phyloP scores from a whole-genome alignment of 2,329 filamentous ascomycete genomes.

The Calonectria pteridis region DNA sequence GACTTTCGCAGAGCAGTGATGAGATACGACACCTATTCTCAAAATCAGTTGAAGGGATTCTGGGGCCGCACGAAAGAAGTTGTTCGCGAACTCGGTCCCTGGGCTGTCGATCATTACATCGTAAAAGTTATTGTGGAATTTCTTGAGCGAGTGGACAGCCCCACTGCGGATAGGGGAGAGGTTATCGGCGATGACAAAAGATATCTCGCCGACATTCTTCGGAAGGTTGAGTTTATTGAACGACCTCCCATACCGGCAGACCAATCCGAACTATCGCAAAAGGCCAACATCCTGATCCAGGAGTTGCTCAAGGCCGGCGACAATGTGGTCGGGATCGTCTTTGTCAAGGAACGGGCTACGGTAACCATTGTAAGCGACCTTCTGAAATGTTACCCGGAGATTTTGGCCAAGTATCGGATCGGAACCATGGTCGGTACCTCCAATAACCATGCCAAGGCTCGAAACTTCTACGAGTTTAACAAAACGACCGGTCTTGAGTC shows the following conservation, averaged over 20 bases:
- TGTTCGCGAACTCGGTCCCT: constrained; percentile 70
- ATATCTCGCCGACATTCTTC: constrained; percentile 66
- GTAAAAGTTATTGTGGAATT: constrained; percentile 57
- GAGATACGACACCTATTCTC: constrained; percentile 64
- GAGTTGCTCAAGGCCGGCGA: constrained; percentile 60
- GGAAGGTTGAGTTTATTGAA: constrained; percentile 36
- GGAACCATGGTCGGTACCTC: constrained; percentile 70
- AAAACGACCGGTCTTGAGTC: constrained; percentile 49
- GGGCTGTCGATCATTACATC: constrained; percentile 78
- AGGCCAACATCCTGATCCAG: constrained; percentile 66
- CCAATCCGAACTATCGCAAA: constrained; percentile 63
- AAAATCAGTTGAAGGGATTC: constrained; percentile 69
- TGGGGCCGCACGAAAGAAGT: constrained; percentile 64
- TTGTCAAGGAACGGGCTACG: constrained; percentile 73
- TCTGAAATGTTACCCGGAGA: constrained; percentile 63
- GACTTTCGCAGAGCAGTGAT: constrained; percentile 54
- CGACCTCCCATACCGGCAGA: constrained; percentile 22
- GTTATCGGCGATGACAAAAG: constrained; percentile 64
- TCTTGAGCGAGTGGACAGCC: constrained; percentile 38
- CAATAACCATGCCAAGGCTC: constrained; percentile 48
- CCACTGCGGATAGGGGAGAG: constrained; percentile 48
- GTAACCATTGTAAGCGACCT: constrained; percentile 71
- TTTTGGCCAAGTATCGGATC: constrained; percentile 60
- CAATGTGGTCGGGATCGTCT: constrained; percentile 71
- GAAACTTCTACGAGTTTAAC: constrained; percentile 56